A percentile compares a stretch with the other conserved stretches of the same genome.
phyloP scores from a whole-genome alignment of 2,329 filamentous ascomycete genomes.

The Cladosporium sp. region DNA sequence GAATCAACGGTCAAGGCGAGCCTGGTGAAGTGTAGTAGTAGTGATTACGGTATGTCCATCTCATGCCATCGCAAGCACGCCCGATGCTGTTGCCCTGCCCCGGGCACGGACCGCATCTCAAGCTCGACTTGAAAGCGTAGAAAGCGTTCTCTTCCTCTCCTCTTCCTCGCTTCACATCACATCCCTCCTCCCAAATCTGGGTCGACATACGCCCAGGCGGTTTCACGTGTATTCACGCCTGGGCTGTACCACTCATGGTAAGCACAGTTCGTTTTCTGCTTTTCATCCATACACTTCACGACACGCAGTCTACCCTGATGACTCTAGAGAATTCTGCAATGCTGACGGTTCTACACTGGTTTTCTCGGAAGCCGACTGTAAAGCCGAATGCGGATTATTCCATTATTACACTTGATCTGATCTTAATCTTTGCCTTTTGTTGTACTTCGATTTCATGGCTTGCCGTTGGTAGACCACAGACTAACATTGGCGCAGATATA shows the following conservation, averaged over 20 bases:
- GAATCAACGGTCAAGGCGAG: background rate
- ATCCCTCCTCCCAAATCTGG: background rate
- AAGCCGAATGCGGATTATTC: conserved; percentile 41
- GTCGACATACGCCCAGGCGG: background rate
- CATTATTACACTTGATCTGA: conserved; percentile 47
- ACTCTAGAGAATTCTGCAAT: conserved; percentile 48
- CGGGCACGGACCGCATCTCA: background rate
- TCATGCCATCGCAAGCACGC: background rate
- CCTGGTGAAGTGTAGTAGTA: background rate
- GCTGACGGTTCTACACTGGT: conserved; percentile 33
- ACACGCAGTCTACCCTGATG: conserved; percentile 33
- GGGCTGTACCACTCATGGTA: background rate
- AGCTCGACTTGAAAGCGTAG: too few relatives aligned
- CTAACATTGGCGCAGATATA: too few relatives aligned
- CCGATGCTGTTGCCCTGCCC: background rate
- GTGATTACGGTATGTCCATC: background rate
- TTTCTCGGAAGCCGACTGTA: conserved; percentile 17
- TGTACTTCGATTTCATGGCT: background rate
- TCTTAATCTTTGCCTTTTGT: background rate
- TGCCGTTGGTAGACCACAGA: too few relatives aligned
- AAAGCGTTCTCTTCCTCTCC: background rate
- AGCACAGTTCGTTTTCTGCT: background rate
- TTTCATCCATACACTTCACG: background rate
- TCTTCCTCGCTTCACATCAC: conserved; percentile 5
- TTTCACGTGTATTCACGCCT: background rate